Evolutionary conservation across 768 basidiomycete genomes (phyloP), one percentile per base, ranked within the genome.

Genomic region (Trametes coccinea): DNA sequence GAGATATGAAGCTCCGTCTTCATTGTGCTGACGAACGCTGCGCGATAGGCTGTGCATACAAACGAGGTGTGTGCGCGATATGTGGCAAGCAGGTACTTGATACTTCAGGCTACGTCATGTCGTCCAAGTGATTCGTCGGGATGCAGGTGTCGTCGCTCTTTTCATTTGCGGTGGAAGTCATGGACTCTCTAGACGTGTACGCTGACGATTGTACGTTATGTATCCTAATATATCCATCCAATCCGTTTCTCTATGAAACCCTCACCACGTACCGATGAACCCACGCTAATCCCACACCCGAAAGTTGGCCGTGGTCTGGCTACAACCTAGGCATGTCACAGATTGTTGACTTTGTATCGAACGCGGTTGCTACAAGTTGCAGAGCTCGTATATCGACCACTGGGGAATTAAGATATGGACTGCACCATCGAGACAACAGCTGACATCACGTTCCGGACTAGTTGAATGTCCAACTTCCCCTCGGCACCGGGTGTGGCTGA

Each of bases 81-180:
- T 94, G 92, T 66, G 92, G 92, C 65, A 93, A 92, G 71, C 79
- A 88, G 71, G 90, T 94, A 60, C 80, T 93, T 31, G 92, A 94
- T 72, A 94, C 90, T 7, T 83, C 84, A 6, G 85, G 89, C 67
- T 93, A 93, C 72, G 84, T 82, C 53, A 94, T 94, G 92, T 91
- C 90, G 27, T 84, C 83, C 78, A 93, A 93, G 74, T 93, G 79
- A 58, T 6, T 5, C n/a, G 17, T 40, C 0, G 31, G n/a, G 8
- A 1, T 27, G 40, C 39, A 59, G 57, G 57, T 59, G 54, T 40
- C 33, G 50, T 56, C 34, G 13, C 55, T 47, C 54, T 30, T 56
- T 22, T 3, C 9, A 1, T 44, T 9, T 40, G 41, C 33, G 43
- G 49, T 31, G 43, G 54, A 60, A 52, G 41, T 37, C 37, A 30